These are phyloP conservation scores for Kockovaella imperatae DNA, from an alignment of 768 basidiomycete genomes.

Conservation along the genomic window DNA sequence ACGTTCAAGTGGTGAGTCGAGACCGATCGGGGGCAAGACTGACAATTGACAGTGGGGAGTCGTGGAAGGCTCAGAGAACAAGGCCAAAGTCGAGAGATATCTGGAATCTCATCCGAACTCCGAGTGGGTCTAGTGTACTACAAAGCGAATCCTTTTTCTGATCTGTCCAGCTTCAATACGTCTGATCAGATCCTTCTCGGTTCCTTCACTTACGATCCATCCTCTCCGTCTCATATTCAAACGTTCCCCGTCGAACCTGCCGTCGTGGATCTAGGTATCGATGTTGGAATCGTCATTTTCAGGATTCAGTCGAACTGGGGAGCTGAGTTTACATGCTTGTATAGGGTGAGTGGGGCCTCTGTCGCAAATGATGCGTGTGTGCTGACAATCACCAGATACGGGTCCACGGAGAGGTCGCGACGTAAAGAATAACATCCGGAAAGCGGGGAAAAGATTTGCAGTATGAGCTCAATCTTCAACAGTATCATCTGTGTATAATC, in stretches of 20 bases:
- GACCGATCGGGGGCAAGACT: neutral
- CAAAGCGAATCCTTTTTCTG: neutral
- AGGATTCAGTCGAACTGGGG: conserved; percentile 83
- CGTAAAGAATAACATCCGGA: neutral
- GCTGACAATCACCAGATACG: conserved; percentile 1
- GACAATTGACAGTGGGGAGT: conserved; percentile 57
- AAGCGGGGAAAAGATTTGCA: neutral
- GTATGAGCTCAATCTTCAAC: too few relatives aligned
- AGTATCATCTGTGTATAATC: too few relatives aligned
- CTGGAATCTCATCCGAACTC: conserved; percentile 20
- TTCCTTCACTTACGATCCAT: conserved; percentile 58
- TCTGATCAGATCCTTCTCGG: conserved; percentile 55
- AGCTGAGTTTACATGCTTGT: conserved; percentile 76
- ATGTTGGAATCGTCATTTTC: conserved; percentile 77
- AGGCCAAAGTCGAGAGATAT: conserved; percentile 55
- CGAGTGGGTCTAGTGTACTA: conserved; percentile 8
- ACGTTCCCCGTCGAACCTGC: conserved; percentile 68
- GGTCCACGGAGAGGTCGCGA: conserved; percentile 3
- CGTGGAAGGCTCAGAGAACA: conserved; percentile 68
- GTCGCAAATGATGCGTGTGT: neutral
- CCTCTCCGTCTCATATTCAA: conserved; percentile 58
- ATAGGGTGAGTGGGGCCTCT: conserved; percentile 32
- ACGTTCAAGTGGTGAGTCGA: conserved; percentile 62
- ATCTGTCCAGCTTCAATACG: conserved; percentile 8
- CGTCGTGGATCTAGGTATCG: conserved; percentile 62